Conservation (phyloP, 148 eudicot genomes). For the Diospyros lotus region DNA sequence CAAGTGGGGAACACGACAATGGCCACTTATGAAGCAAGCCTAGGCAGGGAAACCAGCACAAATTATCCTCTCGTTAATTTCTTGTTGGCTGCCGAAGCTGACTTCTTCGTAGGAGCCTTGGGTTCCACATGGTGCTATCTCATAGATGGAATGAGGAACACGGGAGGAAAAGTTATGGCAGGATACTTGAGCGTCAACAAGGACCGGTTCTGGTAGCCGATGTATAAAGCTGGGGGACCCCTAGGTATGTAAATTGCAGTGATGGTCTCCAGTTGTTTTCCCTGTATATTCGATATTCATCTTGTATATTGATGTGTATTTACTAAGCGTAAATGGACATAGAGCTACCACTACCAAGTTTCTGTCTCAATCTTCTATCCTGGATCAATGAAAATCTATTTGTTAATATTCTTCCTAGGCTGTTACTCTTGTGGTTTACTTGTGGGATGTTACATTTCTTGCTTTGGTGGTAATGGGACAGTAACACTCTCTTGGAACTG, state of each 20-base stretch:
- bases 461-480: too few relatives aligned
- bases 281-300: neutral
- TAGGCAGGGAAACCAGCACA: constrained; percentile 83
- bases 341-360: neutral
- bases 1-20: constrained; percentile 74
- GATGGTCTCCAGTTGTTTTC: neutral
- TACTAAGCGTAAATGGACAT: neutral
- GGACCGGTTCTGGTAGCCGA: constrained; percentile 76
- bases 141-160: constrained; percentile 93
- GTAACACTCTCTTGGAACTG: too few relatives aligned
- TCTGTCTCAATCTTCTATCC: too few relatives aligned
- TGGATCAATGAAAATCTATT: too few relatives aligned
- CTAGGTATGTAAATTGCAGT: neutral
- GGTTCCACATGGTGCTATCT: constrained; percentile 94
- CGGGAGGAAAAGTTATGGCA: constrained; percentile 93
- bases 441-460: too few relatives aligned
- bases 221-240: neutral
- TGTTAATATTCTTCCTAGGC: too few relatives aligned
- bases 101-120: constrained; percentile 85
- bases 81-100: constrained; percentile 88
- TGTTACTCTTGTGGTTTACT: too few relatives aligned
- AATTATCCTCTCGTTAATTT: constrained; percentile 93
- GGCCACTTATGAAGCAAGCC: constrained; percentile 88
- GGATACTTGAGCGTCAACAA: constrained; percentile 94
- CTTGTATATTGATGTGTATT: constrained; percentile 1